Evolutionary conservation across 2,329 filamentous ascomycete genomes (phyloP).

Genomic region (Bipolaris zeicola): DNA sequence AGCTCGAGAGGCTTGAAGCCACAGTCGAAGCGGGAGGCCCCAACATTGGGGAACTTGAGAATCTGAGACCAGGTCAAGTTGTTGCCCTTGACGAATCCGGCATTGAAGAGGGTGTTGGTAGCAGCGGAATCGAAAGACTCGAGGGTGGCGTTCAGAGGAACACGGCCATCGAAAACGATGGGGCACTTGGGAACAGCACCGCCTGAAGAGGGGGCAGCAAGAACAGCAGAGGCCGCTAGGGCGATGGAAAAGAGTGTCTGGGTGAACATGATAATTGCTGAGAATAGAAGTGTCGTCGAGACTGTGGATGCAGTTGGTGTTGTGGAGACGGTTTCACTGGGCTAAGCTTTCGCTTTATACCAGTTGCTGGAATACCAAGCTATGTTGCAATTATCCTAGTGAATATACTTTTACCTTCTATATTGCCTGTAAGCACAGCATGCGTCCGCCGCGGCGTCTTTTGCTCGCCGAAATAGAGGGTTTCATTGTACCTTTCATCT

Average conservation of each 20-base stretch:
- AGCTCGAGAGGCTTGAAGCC: slow-evolving; percentile 57
- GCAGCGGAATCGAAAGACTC: slow-evolving; percentile 41
- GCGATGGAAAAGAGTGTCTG: slow-evolving; percentile 26
- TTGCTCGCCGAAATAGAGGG: slow-evolving; percentile 21
- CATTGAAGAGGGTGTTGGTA: slow-evolving; percentile 55
- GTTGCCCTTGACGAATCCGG: slow-evolving; percentile 59
- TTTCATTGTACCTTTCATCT: slow-evolving; percentile 20
- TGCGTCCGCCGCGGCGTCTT: slow-evolving; percentile 16
- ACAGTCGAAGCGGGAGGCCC: slow-evolving; percentile 56
- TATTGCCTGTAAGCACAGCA: slow-evolving; percentile 3
- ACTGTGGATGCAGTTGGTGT: slow-evolving; percentile 10
- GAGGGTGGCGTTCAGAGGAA: slow-evolving; percentile 33
- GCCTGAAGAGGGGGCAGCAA: slow-evolving; percentile 31
- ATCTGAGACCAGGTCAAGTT: slow-evolving; percentile 59
- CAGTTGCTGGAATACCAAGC: not conserved
- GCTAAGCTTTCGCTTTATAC: slow-evolving; percentile 24
- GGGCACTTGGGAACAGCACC: slow-evolving; percentile 39
- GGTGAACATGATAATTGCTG: slow-evolving; percentile 30
- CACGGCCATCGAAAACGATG: slow-evolving; percentile 47
- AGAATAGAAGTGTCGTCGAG: slow-evolving; percentile 5
- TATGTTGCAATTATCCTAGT: not conserved
- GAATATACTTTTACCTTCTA: not conserved
- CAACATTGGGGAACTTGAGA: slow-evolving; percentile 53
- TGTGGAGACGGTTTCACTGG: not conserved
- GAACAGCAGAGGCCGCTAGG: slow-evolving; percentile 28